A percentile compares a stretch with the other conserved stretches of the same genome.
phyloP scores from a whole-genome alignment of 371 early-diverging fungal species.

The Smittium mucronatum region DNA sequence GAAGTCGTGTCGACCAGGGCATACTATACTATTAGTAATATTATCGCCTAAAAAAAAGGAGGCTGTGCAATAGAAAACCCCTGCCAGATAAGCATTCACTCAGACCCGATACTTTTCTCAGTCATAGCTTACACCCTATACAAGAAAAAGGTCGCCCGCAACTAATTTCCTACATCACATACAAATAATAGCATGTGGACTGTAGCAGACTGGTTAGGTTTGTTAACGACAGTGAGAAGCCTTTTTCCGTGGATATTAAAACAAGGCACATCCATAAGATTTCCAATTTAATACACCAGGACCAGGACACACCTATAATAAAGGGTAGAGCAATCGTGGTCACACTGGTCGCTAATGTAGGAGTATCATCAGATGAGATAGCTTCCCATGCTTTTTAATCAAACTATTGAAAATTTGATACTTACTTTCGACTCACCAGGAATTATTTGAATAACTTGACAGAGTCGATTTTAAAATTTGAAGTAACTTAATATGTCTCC shows the following conservation, averaged over 20 bases:
- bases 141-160: not conserved
- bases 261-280: not conserved
- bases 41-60: not conserved
- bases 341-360: not conserved
- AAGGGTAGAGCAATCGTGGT: slow-evolving; percentile 3
- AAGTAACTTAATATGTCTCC: slow-evolving; percentile 7
- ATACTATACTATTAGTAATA: not conserved
- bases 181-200: not conserved
- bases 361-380: not conserved
- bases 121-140: not conserved
- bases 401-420: slow-evolving; percentile 1
- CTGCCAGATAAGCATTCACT: not conserved
- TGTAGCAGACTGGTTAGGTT: not conserved
- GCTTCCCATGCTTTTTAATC: not conserved
- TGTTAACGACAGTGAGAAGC: not conserved
- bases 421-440: not conserved
- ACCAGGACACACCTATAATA: not conserved
- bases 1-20: not conserved
- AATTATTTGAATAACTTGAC: not conserved
- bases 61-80: not conserved
- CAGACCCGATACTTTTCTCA: not conserved
- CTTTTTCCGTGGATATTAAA: not conserved
- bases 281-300: not conserved
- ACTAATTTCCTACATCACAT: not conserved
- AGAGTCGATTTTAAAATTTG: slow-evolving; percentile 2